phyloP scores from a whole-genome alignment of 2,329 filamentous ascomycete genomes.

The Onygenales sp. region DNA sequence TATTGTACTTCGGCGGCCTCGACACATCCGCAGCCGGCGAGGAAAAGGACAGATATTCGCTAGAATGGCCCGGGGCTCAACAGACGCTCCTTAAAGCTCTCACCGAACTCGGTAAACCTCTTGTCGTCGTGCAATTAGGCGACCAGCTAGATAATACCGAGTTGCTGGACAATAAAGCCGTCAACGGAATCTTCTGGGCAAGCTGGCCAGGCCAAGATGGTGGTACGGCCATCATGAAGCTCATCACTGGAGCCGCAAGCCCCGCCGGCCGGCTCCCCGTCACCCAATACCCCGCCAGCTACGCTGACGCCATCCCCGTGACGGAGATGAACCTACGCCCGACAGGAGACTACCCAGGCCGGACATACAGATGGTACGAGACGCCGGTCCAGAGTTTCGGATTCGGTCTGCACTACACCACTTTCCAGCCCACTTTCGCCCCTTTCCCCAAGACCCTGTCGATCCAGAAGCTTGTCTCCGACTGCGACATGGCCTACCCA shows the following conservation, averaged over 20 bases:
- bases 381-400: conserved; percentile 48
- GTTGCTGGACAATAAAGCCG: conserved; percentile 19
- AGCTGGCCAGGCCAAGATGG: conserved; percentile 26
- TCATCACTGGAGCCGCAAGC: conserved; percentile 19
- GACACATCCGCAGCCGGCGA: conserved; percentile 22
- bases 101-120: conserved; percentile 18
- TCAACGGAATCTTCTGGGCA: conserved; percentile 21
- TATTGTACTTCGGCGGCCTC: conserved; percentile 19
- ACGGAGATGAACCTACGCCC: conserved; percentile 23
- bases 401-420: conserved; percentile 47
- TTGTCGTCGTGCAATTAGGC: conserved; percentile 21
- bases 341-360: conserved; percentile 17
- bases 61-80: conserved; percentile 21
- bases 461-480: conserved; percentile 24
- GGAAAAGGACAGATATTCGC: conserved; percentile 18
- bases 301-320: conserved; percentile 24
- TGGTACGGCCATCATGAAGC: conserved; percentile 21
- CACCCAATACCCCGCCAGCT: conserved; percentile 22
- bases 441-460: not conserved
- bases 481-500: conserved; percentile 20
- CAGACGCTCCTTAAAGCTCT: conserved; percentile 21
- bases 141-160: conserved; percentile 23
- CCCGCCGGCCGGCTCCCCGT: conserved; percentile 21
- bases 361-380: conserved; percentile 31
- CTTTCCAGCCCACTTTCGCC: conserved; percentile 41